These are phyloP conservation scores for Nicotiana benthamiana DNA, from an alignment of 257 asterid genomes.

Conservation along the genomic window DNA sequence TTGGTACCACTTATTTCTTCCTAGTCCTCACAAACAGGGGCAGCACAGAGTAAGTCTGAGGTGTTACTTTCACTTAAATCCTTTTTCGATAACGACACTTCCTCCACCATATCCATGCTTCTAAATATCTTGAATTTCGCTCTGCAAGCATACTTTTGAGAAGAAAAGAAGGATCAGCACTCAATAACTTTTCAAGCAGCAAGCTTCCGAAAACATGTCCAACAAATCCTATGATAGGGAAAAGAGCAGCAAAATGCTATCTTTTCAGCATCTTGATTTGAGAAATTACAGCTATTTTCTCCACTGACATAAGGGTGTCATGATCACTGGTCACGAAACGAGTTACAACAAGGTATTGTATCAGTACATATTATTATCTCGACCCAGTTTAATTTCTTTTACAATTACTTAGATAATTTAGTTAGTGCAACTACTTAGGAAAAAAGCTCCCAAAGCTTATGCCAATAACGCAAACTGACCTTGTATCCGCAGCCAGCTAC, in stretches of 20 bases:
- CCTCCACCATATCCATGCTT: neutral
- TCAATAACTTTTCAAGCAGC: neutral
- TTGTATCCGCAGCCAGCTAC: constrained; percentile 74
- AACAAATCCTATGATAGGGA: neutral
- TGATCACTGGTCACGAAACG: neutral
- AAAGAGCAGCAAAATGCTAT: neutral
- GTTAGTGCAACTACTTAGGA: neutral
- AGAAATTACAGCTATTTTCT: neutral
- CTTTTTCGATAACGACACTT: neutral
- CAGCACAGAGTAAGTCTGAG: neutral
- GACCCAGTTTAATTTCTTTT: neutral
- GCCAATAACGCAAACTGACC: constrained; percentile 32
- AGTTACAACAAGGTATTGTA: neutral
- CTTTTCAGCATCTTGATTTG: neutral
- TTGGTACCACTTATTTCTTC: neutral
- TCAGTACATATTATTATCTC: neutral
- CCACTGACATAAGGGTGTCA: neutral
- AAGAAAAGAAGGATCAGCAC: neutral
- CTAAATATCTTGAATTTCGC: neutral
- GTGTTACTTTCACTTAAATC: neutral
- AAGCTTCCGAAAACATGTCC: neutral
- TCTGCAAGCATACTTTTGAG: neutral
- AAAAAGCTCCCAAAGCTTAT: neutral
- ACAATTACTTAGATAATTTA: neutral
- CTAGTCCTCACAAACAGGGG: neutral